Percentiles rank a stretch among this genome's conserved stretches.
phyloP scores from a whole-genome alignment of 768 basidiomycete species.

The Leccinum sublutescens region DNA sequence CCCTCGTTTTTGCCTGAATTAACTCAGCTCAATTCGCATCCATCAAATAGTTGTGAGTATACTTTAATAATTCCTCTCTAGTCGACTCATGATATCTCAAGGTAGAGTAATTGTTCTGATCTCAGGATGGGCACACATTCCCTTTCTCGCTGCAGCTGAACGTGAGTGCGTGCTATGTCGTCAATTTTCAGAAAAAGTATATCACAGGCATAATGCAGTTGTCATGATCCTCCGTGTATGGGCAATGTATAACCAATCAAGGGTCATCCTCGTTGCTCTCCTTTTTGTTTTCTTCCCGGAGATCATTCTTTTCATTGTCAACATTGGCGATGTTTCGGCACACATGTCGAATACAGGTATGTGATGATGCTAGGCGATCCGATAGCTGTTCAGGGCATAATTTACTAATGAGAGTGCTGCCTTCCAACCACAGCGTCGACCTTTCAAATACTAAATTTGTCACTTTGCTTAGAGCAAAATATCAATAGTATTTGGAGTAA shows the following conservation, averaged over 20 bases:
- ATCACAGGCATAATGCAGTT: background rate
- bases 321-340: background rate
- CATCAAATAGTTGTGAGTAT: constrained; percentile 3
- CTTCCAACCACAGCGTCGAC: background rate
- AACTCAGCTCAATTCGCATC: background rate
- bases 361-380: background rate
- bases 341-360: background rate
- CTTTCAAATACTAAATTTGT: too few relatives aligned
- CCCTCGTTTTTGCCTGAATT: background rate
- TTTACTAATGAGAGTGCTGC: background rate
- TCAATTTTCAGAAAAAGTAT: background rate
- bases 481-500: too few relatives aligned
- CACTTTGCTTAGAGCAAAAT: too few relatives aligned
- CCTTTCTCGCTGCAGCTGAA: constrained; percentile 6
- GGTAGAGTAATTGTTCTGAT: background rate
- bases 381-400: background rate
- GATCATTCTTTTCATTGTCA: background rate
- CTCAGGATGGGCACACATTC: background rate
- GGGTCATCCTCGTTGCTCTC: background rate
- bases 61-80: background rate
- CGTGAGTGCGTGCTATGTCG: background rate
- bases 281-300: background rate
- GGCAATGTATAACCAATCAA: constrained; percentile 3
- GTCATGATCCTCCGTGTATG: constrained; percentile 5
- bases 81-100: background rate